These are phyloP conservation scores for Geoglossum glabrum DNA, from an alignment of 495 filamentous ascomycete species.

Conservation along the genomic window DNA sequence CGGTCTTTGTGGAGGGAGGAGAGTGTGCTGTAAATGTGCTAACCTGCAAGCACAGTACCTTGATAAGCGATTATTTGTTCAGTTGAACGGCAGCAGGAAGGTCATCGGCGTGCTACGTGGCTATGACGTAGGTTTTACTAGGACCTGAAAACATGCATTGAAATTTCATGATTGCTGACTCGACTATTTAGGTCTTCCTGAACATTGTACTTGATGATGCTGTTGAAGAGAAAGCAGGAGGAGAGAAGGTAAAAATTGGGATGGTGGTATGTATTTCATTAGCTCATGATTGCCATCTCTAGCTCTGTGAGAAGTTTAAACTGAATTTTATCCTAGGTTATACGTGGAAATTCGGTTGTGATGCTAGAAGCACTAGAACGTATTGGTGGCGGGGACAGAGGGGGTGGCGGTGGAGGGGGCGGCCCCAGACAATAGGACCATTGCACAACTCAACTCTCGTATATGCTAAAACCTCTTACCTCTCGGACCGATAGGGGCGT, in stretches of 20 bases:
- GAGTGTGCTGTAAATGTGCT: not conserved
- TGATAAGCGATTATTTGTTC: conserved; percentile 95
- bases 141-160: not conserved
- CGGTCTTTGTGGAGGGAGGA: no score
- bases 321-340: conserved; percentile 27
- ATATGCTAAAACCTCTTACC: not conserved
- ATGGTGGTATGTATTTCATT: conserved; percentile 54
- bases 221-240: conserved; percentile 83
- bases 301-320: not conserved
- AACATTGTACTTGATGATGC: conserved; percentile 97
- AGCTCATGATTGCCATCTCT: not conserved
- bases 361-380: conserved; percentile 69
- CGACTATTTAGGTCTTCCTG: conserved; percentile 59
- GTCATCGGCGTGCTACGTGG: conserved; percentile 86
- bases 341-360: conserved; percentile 86
- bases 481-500: not conserved
- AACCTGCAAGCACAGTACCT: conserved; percentile 56
- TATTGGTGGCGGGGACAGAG: conserved; percentile 15
- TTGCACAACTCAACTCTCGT: not conserved
- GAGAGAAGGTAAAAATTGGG: conserved; percentile 76
- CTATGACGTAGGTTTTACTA: conserved; percentile 56
- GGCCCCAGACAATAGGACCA: not conserved
- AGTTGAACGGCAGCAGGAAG: conserved; percentile 92
- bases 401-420: not conserved
- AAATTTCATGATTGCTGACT: not conserved